phyloP scores from a whole-genome alignment of 352 stramenopile species.

The Blastocystis hominis region DNA sequence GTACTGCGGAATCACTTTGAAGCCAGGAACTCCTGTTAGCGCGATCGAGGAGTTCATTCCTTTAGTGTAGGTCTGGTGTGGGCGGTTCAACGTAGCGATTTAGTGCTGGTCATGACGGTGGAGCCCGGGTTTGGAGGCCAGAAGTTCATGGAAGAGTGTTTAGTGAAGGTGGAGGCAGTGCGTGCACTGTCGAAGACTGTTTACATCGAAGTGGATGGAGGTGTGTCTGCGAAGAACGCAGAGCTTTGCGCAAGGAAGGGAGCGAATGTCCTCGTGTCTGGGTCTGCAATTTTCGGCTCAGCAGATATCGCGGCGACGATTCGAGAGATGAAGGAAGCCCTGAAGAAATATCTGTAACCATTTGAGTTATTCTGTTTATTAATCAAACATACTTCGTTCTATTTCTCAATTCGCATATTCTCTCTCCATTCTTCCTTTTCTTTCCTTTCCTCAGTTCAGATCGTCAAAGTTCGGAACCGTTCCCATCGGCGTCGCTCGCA shows the following conservation, averaged over 20 bases:
- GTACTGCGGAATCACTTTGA: conserved; percentile 86
- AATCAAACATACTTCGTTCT: neutral
- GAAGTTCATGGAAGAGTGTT: conserved; percentile 88
- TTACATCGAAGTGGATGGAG: conserved; percentile 93
- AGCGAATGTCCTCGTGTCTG: conserved; percentile 91
- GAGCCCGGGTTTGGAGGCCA: conserved; percentile 91
- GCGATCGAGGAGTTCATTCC: conserved; percentile 53
- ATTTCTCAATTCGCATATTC: neutral
- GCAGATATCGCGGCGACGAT: conserved; percentile 69
- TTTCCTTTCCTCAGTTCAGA: neutral
- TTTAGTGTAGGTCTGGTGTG: conserved; percentile 28
- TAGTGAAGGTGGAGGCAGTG: conserved; percentile 79
- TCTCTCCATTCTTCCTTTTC: neutral
- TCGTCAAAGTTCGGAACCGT: neutral
- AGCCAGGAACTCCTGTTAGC: conserved; percentile 81
- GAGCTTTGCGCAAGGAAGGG: conserved; percentile 62
- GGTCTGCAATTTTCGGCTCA: conserved; percentile 81
- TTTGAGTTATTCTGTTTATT: neutral
- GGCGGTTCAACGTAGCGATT: conserved; percentile 64
- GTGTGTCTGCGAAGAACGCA: conserved; percentile 65
- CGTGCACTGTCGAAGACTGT: conserved; percentile 79
- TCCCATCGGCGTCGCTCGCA: neutral
- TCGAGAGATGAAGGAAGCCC: conserved; percentile 71
- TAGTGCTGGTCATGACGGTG: conserved; percentile 94
- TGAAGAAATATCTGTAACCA: conserved; percentile 63